Percentiles rank a stretch among this genome's conserved stretches.
These are phyloP conservation scores for Colletotrichum lupini DNA, from an alignment of 2,329 filamentous ascomycete species.

Conservation along the genomic window DNA sequence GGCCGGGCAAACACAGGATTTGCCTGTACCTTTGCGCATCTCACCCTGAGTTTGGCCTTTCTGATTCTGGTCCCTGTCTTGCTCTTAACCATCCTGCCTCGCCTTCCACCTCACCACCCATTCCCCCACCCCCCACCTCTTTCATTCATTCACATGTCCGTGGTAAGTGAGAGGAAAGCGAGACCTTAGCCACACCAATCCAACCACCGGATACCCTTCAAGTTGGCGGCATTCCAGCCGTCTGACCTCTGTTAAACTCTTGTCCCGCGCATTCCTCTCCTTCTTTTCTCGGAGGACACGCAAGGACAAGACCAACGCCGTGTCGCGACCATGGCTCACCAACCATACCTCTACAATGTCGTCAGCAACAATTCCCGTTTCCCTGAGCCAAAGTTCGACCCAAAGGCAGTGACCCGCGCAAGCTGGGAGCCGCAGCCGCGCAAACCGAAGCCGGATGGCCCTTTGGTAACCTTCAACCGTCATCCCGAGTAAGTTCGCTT, in stretches of 20 bases:
- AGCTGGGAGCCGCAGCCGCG: constrained; percentile 74
- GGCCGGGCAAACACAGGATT: background rate
- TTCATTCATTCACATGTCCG: constrained; percentile 22
- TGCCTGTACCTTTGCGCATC: background rate
- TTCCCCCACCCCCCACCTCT: constrained; percentile 5
- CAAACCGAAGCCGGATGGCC: constrained; percentile 76
- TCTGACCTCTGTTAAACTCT: background rate
- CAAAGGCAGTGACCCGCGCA: constrained; percentile 84
- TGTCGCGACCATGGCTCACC: constrained; percentile 45
- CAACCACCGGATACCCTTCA: background rate
- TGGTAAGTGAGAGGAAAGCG: background rate
- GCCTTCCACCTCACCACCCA: background rate
- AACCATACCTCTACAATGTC: constrained; percentile 79
- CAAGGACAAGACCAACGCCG: background rate
- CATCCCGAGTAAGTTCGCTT: constrained; percentile 80
- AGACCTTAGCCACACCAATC: background rate
- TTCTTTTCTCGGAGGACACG: background rate
- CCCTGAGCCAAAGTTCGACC: constrained; percentile 76
- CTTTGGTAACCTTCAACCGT: constrained; percentile 82
- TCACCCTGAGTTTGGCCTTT: background rate
- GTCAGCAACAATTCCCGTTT: constrained; percentile 63
- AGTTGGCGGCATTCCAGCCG: constrained; percentile 19
- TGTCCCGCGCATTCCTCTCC: constrained; percentile 11
- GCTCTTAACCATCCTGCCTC: constrained; percentile 6
- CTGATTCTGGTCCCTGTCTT: background rate